phyloP scores from a whole-genome alignment of 2,329 filamentous ascomycete genomes.

The Calonectria honghensis region DNA sequence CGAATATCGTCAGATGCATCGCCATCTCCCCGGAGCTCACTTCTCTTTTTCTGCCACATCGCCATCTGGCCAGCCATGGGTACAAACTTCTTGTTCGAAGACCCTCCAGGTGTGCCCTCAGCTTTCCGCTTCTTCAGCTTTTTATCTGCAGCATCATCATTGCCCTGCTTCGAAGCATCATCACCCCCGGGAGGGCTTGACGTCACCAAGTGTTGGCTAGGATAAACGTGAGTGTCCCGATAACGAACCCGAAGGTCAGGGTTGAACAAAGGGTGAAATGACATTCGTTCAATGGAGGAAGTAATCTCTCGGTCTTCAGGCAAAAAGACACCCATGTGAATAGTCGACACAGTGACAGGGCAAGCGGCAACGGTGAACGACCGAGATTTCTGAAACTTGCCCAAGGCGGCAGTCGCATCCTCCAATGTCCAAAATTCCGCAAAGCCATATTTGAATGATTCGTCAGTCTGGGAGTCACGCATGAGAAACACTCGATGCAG shows the following conservation, averaged over 20 bases:
- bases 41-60: constrained; percentile 67
- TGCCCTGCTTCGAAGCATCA: constrained; percentile 52
- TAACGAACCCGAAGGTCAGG: constrained; percentile 81
- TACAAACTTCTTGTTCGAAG: constrained; percentile 61
- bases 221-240: constrained; percentile 85
- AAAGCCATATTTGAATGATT: constrained; percentile 88
- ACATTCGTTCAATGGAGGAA: constrained; percentile 75
- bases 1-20: constrained; percentile 30
- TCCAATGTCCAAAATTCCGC: constrained; percentile 86
- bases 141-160: constrained; percentile 59
- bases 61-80: constrained; percentile 67
- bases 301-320: constrained; percentile 78
- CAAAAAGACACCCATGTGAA: constrained; percentile 90
- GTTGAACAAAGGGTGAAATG: constrained; percentile 83
- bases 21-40: constrained; percentile 60
- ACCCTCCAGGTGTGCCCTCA: constrained; percentile 59
- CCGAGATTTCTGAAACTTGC: constrained; percentile 81
- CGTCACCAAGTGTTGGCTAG: constrained; percentile 78
- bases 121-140: constrained; percentile 74
- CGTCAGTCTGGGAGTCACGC: constrained; percentile 81
- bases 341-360: constrained; percentile 82
- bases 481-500: constrained; percentile 85
- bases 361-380: constrained; percentile 87
- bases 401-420: constrained; percentile 84
- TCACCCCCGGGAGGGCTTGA: constrained; percentile 65